Evolutionary conservation across 345 rosid genomes (phyloP), one percentile per base, ranked within the genome.

Genomic region (Eutrema heterophyllum): DNA sequence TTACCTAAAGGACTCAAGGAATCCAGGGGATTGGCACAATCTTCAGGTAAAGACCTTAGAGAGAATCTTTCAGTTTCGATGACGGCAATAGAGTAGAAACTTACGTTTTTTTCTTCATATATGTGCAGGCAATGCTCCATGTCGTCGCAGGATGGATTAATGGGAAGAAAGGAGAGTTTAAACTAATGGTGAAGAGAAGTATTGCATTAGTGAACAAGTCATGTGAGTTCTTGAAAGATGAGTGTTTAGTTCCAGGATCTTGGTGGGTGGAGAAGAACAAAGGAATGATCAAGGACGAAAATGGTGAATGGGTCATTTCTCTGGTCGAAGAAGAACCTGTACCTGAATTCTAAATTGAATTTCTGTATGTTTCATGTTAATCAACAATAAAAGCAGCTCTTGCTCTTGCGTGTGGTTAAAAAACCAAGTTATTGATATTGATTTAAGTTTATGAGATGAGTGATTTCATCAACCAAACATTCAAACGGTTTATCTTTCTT

Each of bases 211-310:
- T 93, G 79, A 93, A 91, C 55, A 93, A 93, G 71, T 87, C 90
- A 10, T 77, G 86, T 18, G 91, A 78, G 44, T 85, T 79, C 71
- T 74, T 93, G 79, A 91, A 86, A 76, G 86, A 83, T 68, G 96
- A 93, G 77, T 86, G 78, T 27, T 55, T 88, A 72, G 94, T 93
- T 29, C 96, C 99, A 15, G 92, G 83, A 11, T 78, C 86, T 0
- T 93, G 98, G 98, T 91, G 97, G 96, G 87, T 88, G 12, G 96
- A 89, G 75, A 93, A 91, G 82, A 91, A 93, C 83, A 93, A 85
- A 82, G 96, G 98, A 32, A 38, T 91, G 83, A 70, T 81, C 7
- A 80, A 76, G 69, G 71, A 79, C 30, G 85, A 81, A 45, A 79
- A 84, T 41, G 97, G 94, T 0, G 91, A 88, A 49, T 93, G 97